phyloP scores from a whole-genome alignment of 257 asterid genomes.

The Plantago elongata region DNA sequence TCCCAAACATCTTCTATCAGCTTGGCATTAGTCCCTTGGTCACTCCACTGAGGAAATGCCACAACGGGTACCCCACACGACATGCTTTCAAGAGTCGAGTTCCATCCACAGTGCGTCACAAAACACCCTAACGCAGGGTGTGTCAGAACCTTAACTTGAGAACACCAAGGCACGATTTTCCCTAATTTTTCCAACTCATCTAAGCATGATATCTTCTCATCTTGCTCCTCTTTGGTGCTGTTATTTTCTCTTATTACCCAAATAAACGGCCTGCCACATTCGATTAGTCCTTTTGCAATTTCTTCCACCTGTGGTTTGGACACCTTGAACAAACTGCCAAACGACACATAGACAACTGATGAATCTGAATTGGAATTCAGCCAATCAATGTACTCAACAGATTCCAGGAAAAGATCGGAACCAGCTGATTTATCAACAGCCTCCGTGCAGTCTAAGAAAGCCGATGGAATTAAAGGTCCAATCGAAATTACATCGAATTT shows the following conservation, averaged over 20 bases:
- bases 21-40: constrained; percentile 57
- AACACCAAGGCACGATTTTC: constrained; percentile 52
- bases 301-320: constrained; percentile 40
- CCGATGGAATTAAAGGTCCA: constrained; percentile 56
- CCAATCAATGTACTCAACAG: constrained; percentile 38
- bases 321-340: constrained; percentile 43
- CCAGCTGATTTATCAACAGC: constrained; percentile 23
- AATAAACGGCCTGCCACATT: constrained; percentile 40
- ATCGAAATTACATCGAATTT: constrained; percentile 30
- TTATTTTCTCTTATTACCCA: constrained; percentile 46
- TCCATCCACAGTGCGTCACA: constrained; percentile 67
- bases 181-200: constrained; percentile 35
- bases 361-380: constrained; percentile 24
- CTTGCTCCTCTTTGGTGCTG: constrained; percentile 16
- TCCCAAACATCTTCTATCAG: constrained; percentile 52
- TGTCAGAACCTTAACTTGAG: constrained; percentile 49
- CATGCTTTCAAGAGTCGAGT: constrained; percentile 52
- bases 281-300: constrained; percentile 36
- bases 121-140: constrained; percentile 55
- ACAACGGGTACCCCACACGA: constrained; percentile 39
- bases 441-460: constrained; percentile 23
- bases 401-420: constrained; percentile 35
- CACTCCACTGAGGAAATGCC: constrained; percentile 47
- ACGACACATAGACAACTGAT: constrained; percentile 60
- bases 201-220: constrained; percentile 12